These are phyloP conservation scores for Paecilomyces dactylethromorphus DNA, from an alignment of 2,329 filamentous ascomycete species.

Conservation along the genomic window DNA sequence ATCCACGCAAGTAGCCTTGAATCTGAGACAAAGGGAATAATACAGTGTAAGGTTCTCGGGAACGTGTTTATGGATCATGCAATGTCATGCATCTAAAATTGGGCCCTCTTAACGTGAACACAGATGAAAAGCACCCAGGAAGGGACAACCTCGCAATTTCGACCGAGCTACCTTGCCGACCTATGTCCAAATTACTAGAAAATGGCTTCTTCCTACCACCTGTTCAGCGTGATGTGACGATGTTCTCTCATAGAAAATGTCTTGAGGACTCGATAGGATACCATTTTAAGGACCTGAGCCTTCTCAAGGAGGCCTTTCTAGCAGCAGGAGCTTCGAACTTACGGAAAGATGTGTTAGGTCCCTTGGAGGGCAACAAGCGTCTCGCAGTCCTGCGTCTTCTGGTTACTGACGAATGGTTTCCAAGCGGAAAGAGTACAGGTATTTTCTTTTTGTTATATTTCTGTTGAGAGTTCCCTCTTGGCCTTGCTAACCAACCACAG, in stretches of 20 bases:
- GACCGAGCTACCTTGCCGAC: neutral
- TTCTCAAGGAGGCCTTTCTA: neutral
- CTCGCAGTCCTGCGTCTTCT: neutral
- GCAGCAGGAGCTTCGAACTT: neutral
- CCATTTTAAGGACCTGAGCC: neutral
- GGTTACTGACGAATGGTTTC: neutral
- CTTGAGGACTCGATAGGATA: neutral
- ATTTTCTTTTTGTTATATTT: neutral
- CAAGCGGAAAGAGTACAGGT: neutral
- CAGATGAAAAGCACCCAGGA: neutral
- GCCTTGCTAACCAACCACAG: neutral
- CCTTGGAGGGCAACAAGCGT: neutral
- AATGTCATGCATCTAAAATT: neutral
- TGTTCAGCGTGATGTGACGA: neutral
- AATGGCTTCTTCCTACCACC: neutral
- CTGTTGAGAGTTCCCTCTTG: neutral
- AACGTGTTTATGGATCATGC: neutral
- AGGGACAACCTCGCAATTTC: neutral
- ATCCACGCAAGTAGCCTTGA: neutral
- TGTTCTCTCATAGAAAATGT: neutral
- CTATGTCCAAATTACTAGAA: neutral
- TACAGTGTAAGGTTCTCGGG: neutral
- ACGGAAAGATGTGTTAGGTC: neutral
- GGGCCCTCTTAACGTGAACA: neutral
- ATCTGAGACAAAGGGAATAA: neutral